Conservation (phyloP, 208 protist species). For the Leishmania aethiopica region DNA sequence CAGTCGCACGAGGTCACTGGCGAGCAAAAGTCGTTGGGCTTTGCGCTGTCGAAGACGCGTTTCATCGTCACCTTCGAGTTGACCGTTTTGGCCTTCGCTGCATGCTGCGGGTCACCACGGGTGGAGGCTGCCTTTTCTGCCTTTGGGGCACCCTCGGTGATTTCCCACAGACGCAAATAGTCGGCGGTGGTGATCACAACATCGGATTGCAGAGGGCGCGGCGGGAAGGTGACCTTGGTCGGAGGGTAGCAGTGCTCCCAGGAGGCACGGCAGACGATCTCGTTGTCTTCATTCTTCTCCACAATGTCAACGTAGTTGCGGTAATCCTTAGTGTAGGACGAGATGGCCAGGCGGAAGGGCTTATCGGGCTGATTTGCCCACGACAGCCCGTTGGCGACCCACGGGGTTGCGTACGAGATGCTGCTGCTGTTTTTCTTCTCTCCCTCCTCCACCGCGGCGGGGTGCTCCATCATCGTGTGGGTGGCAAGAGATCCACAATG, state of each 20-base stretch:
- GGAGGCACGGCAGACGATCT: slow-evolving; percentile 62
- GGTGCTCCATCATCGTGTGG: slow-evolving; percentile 14
- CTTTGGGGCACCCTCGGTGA: slow-evolving; percentile 48
- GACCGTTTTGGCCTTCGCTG: slow-evolving; percentile 38
- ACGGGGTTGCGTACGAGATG: slow-evolving; percentile 93
- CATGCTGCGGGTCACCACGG: slow-evolving; percentile 18
- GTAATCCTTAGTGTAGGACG: slow-evolving; percentile 96
- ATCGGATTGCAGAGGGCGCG: slow-evolving; percentile 82
- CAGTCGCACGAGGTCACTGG: slow-evolving; percentile 99
- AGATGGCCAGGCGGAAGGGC: slow-evolving; percentile 91
- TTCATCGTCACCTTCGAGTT: slow-evolving; percentile 89
- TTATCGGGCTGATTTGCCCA: slow-evolving; percentile 75
- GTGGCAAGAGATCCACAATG: background rate
- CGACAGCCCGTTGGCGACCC: slow-evolving; percentile 95
- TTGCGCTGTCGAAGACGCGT: slow-evolving; percentile 83
- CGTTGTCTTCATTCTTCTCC: slow-evolving; percentile 71
- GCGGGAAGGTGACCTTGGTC: slow-evolving; percentile 97
- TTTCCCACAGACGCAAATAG: slow-evolving; percentile 98
- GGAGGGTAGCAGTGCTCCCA: slow-evolving; percentile 98
- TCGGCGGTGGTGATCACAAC: slow-evolving; percentile 98
- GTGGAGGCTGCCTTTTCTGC: slow-evolving; percentile 12
- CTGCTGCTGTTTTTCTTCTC: slow-evolving; percentile 42
- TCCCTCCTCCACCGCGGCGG: slow-evolving; percentile 10
- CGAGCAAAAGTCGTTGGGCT: slow-evolving; percentile 97
- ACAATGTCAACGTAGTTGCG: slow-evolving; percentile 95